phyloP scores from a whole-genome alignment of 768 basidiomycete species.

The Kwoniella europaea region DNA sequence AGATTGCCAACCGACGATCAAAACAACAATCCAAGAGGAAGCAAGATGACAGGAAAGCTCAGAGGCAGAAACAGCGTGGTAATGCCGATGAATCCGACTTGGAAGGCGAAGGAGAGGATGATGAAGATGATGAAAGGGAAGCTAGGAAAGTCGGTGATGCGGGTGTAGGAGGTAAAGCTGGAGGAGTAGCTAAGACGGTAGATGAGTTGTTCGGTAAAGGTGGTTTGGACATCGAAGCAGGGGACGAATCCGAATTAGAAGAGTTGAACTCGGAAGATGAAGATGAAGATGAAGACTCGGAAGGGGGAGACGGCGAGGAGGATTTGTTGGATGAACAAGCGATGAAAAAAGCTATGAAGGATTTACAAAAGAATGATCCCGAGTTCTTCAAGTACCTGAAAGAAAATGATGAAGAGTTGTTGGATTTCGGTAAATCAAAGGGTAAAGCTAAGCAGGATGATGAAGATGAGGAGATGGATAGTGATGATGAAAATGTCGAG shows the following conservation, averaged over 20 bases:
- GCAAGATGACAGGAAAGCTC: conserved; percentile 66
- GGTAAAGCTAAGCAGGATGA: conserved; percentile 39
- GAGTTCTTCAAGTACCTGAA: conserved; percentile 98
- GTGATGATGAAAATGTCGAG: conserved; percentile 61
- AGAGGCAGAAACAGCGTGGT: conserved; percentile 59
- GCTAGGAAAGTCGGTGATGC: conserved; percentile 32
- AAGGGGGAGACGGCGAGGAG: conserved; percentile 77
- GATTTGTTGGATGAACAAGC: conserved; percentile 65
- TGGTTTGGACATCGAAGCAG: conserved; percentile 29
- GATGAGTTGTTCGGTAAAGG: conserved; percentile 49
- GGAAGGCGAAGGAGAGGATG: conserved; percentile 50
- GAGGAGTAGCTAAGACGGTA: conserved; percentile 47
- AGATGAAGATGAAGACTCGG: conserved; percentile 59
- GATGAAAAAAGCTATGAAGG: conserved; percentile 81
- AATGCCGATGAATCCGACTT: conserved; percentile 42
- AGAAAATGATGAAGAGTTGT: conserved; percentile 90
- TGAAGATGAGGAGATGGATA: conserved; percentile 60
- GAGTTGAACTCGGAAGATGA: conserved; percentile 44
- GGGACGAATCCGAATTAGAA: conserved; percentile 36
- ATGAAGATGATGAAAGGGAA: conserved; percentile 56
- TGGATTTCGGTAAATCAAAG: conserved; percentile 69
- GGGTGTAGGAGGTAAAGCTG: conserved; percentile 41
- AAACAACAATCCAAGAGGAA: conserved; percentile 77
- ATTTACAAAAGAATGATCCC: conserved; percentile 94
- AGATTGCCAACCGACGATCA: conserved; percentile 81